A percentile compares a stretch with the other conserved stretches of the same genome.
Conservation (phyloP, 192 early-diverging fungal genomes). For the Globomyces pollinis-pini region DNA sequence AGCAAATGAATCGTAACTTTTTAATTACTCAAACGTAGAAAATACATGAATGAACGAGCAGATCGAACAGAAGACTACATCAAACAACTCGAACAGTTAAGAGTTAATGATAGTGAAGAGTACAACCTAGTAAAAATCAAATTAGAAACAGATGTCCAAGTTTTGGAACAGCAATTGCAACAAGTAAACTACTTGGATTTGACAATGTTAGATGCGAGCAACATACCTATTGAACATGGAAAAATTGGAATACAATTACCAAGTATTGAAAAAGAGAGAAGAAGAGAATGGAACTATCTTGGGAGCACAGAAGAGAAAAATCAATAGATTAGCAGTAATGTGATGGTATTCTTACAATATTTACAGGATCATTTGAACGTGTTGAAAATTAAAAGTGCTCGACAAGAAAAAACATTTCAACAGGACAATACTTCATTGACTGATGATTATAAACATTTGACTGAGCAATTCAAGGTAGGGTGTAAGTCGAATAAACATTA, state of each 20-base stretch:
- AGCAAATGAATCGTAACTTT: conserved; percentile 41
- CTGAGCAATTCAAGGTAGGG: conserved; percentile 51
- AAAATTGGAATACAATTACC: conserved; percentile 58
- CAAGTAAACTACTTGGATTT: conserved; percentile 18
- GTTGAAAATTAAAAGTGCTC: conserved; percentile 44
- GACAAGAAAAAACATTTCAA: conserved; percentile 45
- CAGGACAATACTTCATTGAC: conserved; percentile 39
- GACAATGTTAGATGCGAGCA: conserved; percentile 41
- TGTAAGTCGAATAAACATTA: conserved; percentile 3
- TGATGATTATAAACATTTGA: conserved; percentile 53
- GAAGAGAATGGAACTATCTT: conserved; percentile 56
- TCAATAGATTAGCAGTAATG: conserved; percentile 43
- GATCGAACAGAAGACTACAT: conserved; percentile 48
- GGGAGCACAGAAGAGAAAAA: conserved; percentile 50
- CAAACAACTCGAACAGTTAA: conserved; percentile 40
- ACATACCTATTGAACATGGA: conserved; percentile 55
- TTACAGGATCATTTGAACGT: conserved; percentile 40
- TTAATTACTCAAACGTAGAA: conserved; percentile 10
- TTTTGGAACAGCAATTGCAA: conserved; percentile 56
- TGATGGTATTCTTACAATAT: neutral
- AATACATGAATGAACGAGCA: conserved; percentile 43
- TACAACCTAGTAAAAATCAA: conserved; percentile 59
- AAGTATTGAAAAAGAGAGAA: conserved; percentile 56
- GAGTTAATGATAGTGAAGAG: conserved; percentile 53
- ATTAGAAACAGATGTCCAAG: conserved; percentile 55